Evolutionary conservation across 148 eudicot species (phyloP).

Genomic region (Nepenthes mirabilis): DNA sequence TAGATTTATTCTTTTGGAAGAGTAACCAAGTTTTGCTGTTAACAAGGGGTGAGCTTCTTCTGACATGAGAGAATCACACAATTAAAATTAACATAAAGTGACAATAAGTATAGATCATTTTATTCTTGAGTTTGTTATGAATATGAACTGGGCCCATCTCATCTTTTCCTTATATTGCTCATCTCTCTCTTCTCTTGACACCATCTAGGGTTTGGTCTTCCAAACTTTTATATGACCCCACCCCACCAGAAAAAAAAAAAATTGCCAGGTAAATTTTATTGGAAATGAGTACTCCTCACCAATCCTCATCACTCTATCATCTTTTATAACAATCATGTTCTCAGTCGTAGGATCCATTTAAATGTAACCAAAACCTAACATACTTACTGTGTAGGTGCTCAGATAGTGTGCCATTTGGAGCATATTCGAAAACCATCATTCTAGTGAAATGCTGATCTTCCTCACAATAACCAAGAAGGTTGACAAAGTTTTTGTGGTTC

Average conservation of each 20-base stretch:
- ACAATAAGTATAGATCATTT: too few relatives aligned
- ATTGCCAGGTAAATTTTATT: not conserved
- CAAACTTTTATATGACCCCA: too few relatives aligned
- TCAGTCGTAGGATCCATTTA: not conserved
- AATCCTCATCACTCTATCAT: not conserved
- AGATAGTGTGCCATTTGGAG: conserved; percentile 87
- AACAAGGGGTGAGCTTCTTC: too few relatives aligned
- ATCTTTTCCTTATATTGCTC: not conserved
- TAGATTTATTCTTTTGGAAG: too few relatives aligned
- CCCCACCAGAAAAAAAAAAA: too few relatives aligned
- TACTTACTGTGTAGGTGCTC: conserved; percentile 85
- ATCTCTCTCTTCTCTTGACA: too few relatives aligned
- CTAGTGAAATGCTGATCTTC: conserved; percentile 75
- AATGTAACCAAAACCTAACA: not conserved
- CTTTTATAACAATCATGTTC: not conserved
- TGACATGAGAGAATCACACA: too few relatives aligned
- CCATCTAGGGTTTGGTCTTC: too few relatives aligned
- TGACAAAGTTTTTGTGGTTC: conserved; percentile 85
- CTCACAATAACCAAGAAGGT: conserved; percentile 76
- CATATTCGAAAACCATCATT: conserved; percentile 88
- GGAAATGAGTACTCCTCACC: not conserved
- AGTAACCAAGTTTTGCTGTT: too few relatives aligned
- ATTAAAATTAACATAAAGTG: too few relatives aligned
- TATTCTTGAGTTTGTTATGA: too few relatives aligned
- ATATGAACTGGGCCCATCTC: too few relatives aligned